Evolutionary conservation across 129 eudicot genomes (phyloP), one percentile per base, ranked within the genome.

Genomic region (Helichrysum umbraculigerum): DNA sequence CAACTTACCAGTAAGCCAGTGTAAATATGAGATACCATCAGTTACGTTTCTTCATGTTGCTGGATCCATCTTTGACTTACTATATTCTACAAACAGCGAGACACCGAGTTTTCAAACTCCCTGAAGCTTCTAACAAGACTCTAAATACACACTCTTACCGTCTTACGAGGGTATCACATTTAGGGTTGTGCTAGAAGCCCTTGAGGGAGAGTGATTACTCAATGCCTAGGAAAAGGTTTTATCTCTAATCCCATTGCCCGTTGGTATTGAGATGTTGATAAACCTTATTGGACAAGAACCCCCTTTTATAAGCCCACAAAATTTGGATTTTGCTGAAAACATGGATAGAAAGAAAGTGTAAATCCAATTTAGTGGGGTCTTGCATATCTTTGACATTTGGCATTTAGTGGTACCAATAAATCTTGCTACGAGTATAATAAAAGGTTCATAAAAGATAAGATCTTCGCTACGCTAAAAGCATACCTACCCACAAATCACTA

Each of bases 161-260:
- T n/a, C n/a, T n/a, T 73, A 73, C 1, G 1, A 47, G 6, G 3
- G 6, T 47, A 47, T 0, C 4, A 17, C 14, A 64, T 74, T 25
- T 69, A 80, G 74, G 65, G 66, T 58, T 34, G 54, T 17, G 21
- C 59, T 69, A 73, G 85, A 84, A 84, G 88, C 88, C 87, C 74
- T 81, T 81, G 85, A 84, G 85, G 88, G 88, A 84, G 88, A 84
- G 70, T 44, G 77, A 81, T 52, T 68, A 81, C 52, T 79, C 79
- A 76, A 59, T 60, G 79, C 82, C 79, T 80, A 17, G 82, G 47
- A 71, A 25, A 67, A 21, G 15, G 74, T 6, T 58, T 47, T 2
- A 3, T 52, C 37, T 81, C 52, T 71, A 28, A 47, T 80, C 20
- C 25, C 41, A 72, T 80, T 78, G 77, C 20, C 25, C 41, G 66